Conservation (phyloP, 805 yeast genomes). For the Starmera dryadoides region DNA sequence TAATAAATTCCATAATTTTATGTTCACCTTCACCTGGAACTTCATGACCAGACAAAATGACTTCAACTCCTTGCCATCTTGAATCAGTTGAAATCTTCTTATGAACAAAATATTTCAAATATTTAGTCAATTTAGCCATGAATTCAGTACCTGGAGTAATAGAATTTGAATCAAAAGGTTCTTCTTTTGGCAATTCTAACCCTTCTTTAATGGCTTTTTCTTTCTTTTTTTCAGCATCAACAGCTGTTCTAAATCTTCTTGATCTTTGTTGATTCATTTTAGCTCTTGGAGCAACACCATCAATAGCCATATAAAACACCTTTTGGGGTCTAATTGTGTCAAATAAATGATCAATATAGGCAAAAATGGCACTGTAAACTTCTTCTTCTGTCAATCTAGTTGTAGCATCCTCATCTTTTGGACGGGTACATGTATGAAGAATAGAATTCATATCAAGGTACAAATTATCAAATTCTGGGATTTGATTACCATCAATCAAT, state of each 20-base stretch:
- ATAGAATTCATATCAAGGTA: conserved; percentile 98
- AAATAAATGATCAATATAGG: conserved; percentile 90
- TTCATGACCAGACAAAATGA: conserved; percentile 86
- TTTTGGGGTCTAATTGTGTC: conserved; percentile 80
- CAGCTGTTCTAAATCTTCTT: conserved; percentile 89
- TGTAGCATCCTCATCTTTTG: conserved; percentile 60
- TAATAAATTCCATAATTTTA: conserved; percentile 88
- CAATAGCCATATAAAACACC: conserved; percentile 92
- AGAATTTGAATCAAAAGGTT: conserved; percentile 84
- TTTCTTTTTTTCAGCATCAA: conserved; percentile 79
- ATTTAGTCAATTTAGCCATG: conserved; percentile 81
- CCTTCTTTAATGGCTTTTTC: conserved; percentile 71
- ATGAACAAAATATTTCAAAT: conserved; percentile 80
- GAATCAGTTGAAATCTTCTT: conserved; percentile 82
- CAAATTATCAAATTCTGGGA: conserved; percentile 91
- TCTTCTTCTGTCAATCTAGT: conserved; percentile 79
- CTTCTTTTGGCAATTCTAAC: conserved; percentile 68
- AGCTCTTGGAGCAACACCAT: conserved; percentile 98
- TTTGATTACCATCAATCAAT: conserved; percentile 68
- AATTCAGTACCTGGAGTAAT: conserved; percentile 97
- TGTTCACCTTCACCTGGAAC: conserved; percentile 99
- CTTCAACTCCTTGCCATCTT: conserved; percentile 72
- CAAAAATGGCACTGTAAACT: conserved; percentile 87
- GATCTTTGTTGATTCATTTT: conserved; percentile 98
- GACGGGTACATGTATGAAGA: conserved; percentile 88